phyloP scores from a whole-genome alignment of 345 rosid species.

The Citrus hindsii region DNA sequence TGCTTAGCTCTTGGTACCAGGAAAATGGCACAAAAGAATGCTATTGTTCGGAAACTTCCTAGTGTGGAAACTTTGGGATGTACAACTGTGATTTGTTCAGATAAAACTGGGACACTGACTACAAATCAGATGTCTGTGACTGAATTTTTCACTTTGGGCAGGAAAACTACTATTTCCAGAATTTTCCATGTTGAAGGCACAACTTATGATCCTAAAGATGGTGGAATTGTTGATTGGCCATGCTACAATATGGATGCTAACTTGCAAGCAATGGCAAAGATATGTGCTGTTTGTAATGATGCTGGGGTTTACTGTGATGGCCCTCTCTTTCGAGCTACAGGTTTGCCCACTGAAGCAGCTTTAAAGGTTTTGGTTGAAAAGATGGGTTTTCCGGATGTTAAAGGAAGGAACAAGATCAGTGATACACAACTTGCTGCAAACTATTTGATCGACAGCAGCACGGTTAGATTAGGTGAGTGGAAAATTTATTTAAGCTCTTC shows the following conservation, averaged over 20 bases:
- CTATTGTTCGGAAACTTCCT: constrained; percentile 84
- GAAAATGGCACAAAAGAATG: constrained; percentile 96
- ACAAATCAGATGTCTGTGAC: constrained; percentile 94
- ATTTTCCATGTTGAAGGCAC: constrained; percentile 79
- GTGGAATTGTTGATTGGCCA: constrained; percentile 83
- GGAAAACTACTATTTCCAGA: constrained; percentile 47
- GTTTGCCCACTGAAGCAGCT: constrained; percentile 98
- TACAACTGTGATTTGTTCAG: constrained; percentile 96
- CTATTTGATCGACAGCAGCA: constrained; percentile 57
- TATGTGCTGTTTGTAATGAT: constrained; percentile 85
- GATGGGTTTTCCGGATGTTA: constrained; percentile 74
- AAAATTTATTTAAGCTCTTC: neutral
- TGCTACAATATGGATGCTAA: constrained; percentile 83
- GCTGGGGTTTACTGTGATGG: constrained; percentile 80
- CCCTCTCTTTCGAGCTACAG: constrained; percentile 69
- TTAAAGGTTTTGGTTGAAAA: constrained; percentile 88
- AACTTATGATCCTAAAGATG: constrained; percentile 95
- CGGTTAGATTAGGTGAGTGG: constrained; percentile 60
- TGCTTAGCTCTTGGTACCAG: constrained; percentile 85
- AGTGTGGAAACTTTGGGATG: constrained; percentile 96
- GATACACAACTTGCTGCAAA: constrained; percentile 48
- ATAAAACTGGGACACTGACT: constrained; percentile 90
- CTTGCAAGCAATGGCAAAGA: constrained; percentile 78
- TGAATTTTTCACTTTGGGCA: constrained; percentile 75
- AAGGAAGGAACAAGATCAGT: constrained; percentile 46